Percentiles rank a stretch among this genome's conserved stretches.
Conservation (phyloP, 345 rosid genomes). For the Hypericum perforatum region DNA sequence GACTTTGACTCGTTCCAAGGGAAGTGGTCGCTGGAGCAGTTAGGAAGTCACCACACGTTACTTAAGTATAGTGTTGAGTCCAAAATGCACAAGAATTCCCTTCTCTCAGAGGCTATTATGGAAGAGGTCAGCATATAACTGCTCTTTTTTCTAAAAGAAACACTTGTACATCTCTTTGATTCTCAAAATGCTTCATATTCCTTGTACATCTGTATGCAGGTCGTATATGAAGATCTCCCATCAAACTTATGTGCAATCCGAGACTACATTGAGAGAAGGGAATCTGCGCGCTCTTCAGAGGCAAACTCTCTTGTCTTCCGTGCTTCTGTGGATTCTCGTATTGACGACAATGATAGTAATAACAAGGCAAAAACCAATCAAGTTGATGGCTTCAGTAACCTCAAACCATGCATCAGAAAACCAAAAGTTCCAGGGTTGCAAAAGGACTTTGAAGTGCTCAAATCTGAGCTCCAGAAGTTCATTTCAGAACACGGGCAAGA, state of each 20-base stretch:
- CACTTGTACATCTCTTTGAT: too few species aligned
- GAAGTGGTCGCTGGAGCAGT: slow-evolving; percentile 86
- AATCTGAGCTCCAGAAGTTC: slow-evolving; percentile 71
- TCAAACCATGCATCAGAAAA: slow-evolving; percentile 39
- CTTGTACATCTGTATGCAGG: slow-evolving; percentile 28
- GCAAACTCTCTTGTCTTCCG: slow-evolving; percentile 18
- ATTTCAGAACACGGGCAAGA: slow-evolving; percentile 80
- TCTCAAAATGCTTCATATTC: too few species aligned
- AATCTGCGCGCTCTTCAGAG: slow-evolving; percentile 28
- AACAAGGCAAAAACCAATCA: slow-evolving; percentile 9
- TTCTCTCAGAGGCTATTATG: slow-evolving; percentile 96
- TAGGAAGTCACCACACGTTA: slow-evolving; percentile 81
- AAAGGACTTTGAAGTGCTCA: slow-evolving; percentile 62
- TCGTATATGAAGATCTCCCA: slow-evolving; percentile 94
- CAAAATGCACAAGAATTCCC: slow-evolving; percentile 73
- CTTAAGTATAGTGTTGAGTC: slow-evolving; percentile 86
- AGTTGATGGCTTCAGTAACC: slow-evolving; percentile 9
- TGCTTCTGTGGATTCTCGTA: slow-evolving; percentile 26
- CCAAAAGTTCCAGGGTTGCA: slow-evolving; percentile 84
- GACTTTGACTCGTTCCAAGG: slow-evolving; percentile 88
- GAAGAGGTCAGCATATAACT: slow-evolving; percentile 55
- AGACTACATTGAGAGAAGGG: slow-evolving; percentile 69
- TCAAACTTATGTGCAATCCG: slow-evolving; percentile 86
- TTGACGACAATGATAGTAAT: slow-evolving; percentile 12
- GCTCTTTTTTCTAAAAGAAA: not conserved